These are phyloP conservation scores for Rhizophora apiculata DNA, from an alignment of 345 rosid genomes.

Conservation along the genomic window DNA sequence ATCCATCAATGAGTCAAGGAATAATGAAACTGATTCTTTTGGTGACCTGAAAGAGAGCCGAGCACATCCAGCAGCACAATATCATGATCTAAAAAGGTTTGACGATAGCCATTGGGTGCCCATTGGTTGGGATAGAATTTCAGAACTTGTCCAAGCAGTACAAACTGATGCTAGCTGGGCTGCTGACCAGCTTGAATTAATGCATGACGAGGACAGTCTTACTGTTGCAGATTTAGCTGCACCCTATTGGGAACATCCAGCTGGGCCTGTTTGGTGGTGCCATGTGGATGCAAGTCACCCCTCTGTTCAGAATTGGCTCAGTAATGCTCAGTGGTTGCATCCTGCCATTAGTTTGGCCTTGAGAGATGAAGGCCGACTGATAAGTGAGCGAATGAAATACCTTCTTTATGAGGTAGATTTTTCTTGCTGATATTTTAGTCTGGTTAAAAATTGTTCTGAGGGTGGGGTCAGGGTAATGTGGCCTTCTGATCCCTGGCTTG, in stretches of 20 bases:
- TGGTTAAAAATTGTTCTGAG: neutral
- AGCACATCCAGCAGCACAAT: conserved; percentile 32
- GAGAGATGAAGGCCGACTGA: conserved; percentile 81
- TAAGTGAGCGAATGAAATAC: conserved; percentile 92
- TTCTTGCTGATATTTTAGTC: neutral
- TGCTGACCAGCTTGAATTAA: conserved; percentile 38
- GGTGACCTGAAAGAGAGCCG: conserved; percentile 36
- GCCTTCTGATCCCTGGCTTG: no score
- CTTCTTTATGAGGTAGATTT: conserved; percentile 75
- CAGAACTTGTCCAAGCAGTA: conserved; percentile 59
- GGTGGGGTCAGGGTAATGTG: no score
- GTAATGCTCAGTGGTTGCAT: conserved; percentile 85
- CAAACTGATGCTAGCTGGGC: conserved; percentile 72
- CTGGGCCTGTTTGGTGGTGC: conserved; percentile 96
- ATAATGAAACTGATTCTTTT: conserved; percentile 29
- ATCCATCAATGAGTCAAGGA: conserved; percentile 20
- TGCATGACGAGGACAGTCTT: conserved; percentile 56
- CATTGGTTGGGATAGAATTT: conserved; percentile 89
- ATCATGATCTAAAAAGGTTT: conserved; percentile 32
- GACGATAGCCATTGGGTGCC: conserved; percentile 79
- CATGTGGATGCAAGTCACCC: conserved; percentile 67
- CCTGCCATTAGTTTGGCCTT: conserved; percentile 88
- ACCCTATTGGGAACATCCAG: conserved; percentile 91
- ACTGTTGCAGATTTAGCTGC: conserved; percentile 90
- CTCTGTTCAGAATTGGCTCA: conserved; percentile 62